phyloP scores from a whole-genome alignment of 257 asterid species.

The Capsicum baccatum region DNA sequence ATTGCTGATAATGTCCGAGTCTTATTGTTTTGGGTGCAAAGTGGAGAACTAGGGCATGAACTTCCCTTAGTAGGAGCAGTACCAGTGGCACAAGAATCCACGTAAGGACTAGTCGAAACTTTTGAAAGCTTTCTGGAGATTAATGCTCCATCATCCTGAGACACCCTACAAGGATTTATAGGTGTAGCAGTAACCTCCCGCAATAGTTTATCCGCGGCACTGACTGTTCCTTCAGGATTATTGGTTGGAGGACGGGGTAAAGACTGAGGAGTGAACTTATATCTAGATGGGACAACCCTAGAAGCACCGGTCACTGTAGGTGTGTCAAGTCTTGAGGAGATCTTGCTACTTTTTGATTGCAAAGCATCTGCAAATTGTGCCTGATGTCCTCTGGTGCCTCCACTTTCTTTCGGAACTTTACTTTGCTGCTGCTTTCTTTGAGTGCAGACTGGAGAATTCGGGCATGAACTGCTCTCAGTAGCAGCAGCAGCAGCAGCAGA shows the following conservation, averaged over 20 bases:
- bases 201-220: constrained; percentile 68
- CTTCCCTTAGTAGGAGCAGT: constrained; percentile 39
- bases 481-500: constrained; percentile 24
- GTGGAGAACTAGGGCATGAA: constrained; percentile 68
- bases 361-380: constrained; percentile 37
- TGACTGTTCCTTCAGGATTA: constrained; percentile 43
- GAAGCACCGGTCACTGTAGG: constrained; percentile 49
- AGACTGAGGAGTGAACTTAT: constrained; percentile 47
- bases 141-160: constrained; percentile 33
- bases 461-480: constrained; percentile 55
- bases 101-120: constrained; percentile 45
- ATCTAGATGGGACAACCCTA: constrained; percentile 67
- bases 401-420: constrained; percentile 43
- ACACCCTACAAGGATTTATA: constrained; percentile 14
- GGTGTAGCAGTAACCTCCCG: constrained; percentile 61
- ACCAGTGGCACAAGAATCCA: constrained; percentile 37
- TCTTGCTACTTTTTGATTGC: constrained; percentile 30
- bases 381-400: constrained; percentile 37
- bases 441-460: constrained; percentile 56
- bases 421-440: constrained; percentile 40
- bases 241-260: constrained; percentile 46
- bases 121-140: constrained; percentile 48
- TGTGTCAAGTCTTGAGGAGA: constrained; percentile 63
- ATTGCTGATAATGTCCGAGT: constrained; percentile 39
- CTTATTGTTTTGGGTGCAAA: constrained; percentile 43